These are phyloP conservation scores for Hypoxylon intermedium DNA, from an alignment of 495 filamentous ascomycete genomes.

Conservation along the genomic window DNA sequence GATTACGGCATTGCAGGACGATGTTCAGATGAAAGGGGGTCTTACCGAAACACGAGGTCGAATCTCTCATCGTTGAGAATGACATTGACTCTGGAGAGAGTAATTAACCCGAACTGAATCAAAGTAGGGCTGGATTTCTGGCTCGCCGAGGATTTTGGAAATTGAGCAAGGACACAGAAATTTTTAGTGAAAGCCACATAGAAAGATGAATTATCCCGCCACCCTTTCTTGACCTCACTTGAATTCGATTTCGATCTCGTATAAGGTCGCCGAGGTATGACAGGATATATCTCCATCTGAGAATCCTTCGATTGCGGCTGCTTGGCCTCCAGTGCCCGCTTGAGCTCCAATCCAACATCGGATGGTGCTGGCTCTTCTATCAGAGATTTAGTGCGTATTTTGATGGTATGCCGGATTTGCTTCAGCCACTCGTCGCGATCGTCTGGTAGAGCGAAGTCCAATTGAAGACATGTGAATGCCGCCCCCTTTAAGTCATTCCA, in stretches of 20 bases:
- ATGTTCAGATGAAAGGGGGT: too few relatives aligned
- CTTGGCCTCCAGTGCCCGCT: conserved; percentile 69
- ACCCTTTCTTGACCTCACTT: conserved; percentile 57
- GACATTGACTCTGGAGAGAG: conserved; percentile 70
- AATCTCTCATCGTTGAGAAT: conserved; percentile 79
- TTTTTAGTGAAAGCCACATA: conserved; percentile 87
- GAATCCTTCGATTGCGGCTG: conserved; percentile 71
- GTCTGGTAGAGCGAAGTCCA: conserved; percentile 75
- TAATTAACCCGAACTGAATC: conserved; percentile 67
- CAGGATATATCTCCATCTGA: conserved; percentile 80
- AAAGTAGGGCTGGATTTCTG: conserved; percentile 29
- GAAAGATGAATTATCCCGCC: conserved; percentile 80
- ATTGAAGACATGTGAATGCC: conserved; percentile 57
- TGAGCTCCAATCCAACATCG: conserved; percentile 69
- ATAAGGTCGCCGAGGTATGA: conserved; percentile 74
- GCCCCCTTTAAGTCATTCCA: conserved; percentile 70
- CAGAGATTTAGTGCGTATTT: conserved; percentile 54
- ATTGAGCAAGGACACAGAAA: conserved; percentile 79
- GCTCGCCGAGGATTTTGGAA: conserved; percentile 60
- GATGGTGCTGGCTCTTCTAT: conserved; percentile 62
- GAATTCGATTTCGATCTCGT: conserved; percentile 57
- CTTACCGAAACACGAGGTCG: conserved; percentile 80
- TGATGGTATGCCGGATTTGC: conserved; percentile 68
- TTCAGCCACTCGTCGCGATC: conserved; percentile 80
- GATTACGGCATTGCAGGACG: background rate